Evolutionary conservation across 495 filamentous ascomycete species (phyloP), one percentile per base, ranked within the genome.

Genomic region (Xylaria acuta): DNA sequence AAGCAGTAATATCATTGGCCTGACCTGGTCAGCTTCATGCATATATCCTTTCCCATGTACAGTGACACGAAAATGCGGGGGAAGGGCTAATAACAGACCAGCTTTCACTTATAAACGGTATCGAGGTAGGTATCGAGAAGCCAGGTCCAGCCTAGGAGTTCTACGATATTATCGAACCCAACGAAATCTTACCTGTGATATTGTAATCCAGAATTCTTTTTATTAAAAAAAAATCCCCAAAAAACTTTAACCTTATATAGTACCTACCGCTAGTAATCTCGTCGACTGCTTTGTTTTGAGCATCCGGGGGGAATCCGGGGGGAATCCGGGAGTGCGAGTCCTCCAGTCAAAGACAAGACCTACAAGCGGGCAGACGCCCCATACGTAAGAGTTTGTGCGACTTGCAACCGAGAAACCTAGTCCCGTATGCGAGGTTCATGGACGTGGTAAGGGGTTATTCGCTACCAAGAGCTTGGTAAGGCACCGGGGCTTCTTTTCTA

Each of bases 1-100:
- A 18, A 38, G 32, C 49, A 54, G 49, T 43, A 36, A 41, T 64
- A 25, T 56, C n/a, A 67, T 67, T 67, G 64, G 64, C 32, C 25
- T 53, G 11, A 4, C n/a, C 36, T 4, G 51, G 34, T 25, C 47
- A 67, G 49, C 41, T 38, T 67, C 45, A 67, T 67, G 64, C 64
- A 53, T 36, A 6, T 30, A 40, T 56, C 22, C 36, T 67, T 20
- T 27, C 30, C 18, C 64, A 67, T 53, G 64, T 40, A 22, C 64
- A 67, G 25, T 16, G 27, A 30, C 6, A 12, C n/a, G 49, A 5
- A n/a, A 25, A 41, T 67, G 47, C 22, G 30, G 49, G 43, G 49
- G 36, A 20, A 56, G 53, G 53, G 1, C 14, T 18, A n/a, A n/a
- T n/a, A n/a, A 5, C 27, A 30, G 18, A 32, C 11, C 53, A 56